Base-by-base conservation (phyloP, 306 rosid species). In the Cyclanthera cordifolia region DNA sequence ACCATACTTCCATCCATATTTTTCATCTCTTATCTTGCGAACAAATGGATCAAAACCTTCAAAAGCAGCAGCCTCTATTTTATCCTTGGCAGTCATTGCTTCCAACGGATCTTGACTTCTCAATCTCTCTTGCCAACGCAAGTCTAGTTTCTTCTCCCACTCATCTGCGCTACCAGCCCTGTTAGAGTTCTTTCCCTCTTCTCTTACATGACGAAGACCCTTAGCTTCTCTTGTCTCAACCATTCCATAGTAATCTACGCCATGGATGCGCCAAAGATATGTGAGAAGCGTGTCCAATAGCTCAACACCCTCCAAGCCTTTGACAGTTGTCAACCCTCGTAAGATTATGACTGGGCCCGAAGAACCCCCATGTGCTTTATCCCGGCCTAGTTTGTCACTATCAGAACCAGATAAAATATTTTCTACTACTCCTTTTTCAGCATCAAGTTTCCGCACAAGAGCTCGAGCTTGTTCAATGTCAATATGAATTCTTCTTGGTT, bases 1-100 rank as follows among this genome's bases (percentile, higher is more conserved):
- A 32, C 99, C 99, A 90, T 90, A 94, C 78, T 94, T 94, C 99
- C 99, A 94, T 69, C 99, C 99, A 81, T 90, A 94, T 77, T 90
- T 94, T 70, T 94, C 99, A 88, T 94, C 99, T 81, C 99, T 88
- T 66, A 94, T 94, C 79, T 94, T 94, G 57, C 99, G 81, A 27
- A 94, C 91, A 74, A 70, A 85, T 41, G 99, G 99, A 82, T 86
- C 99, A 77, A 94, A 78, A 64, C 80, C 85, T 81, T 88, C 96
- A 73, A 45, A 77, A 67, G 99, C 96, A 51, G 94, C 86, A 43
- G 97, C 89, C 73, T 90, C 99, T 83, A 94, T 88, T 81, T 86
- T 94, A 72, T 94, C 99, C 86, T 86, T 94, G 21, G 88, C 99
- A 74, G 97, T 80, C 99, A 90, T 90, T 74, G 86, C 70, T 80